phyloP scores from a whole-genome alignment of 768 basidiomycete genomes.

The Neoboletus subvelutipes region DNA sequence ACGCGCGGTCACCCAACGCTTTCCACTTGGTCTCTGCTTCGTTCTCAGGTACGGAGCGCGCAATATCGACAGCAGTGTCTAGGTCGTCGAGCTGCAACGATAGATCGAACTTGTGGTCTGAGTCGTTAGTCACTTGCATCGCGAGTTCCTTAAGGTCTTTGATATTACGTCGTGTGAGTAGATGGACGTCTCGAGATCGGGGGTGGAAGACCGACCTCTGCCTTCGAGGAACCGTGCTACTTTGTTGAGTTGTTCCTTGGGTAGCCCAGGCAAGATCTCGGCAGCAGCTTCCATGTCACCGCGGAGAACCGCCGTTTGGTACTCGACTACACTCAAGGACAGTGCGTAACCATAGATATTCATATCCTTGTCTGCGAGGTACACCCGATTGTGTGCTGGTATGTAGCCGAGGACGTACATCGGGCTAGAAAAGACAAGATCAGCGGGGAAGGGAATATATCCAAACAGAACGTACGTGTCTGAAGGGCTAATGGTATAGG shows the following conservation, averaged over 20 bases:
- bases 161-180: constrained; percentile 5
- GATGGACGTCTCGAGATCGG: not conserved
- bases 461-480: constrained; percentile 76
- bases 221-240: constrained; percentile 93
- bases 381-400: constrained; percentile 90
- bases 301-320: constrained; percentile 91
- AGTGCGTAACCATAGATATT: constrained; percentile 79
- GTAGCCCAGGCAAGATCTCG: constrained; percentile 81
- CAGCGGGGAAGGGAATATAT: not conserved
- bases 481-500: constrained; percentile 92
- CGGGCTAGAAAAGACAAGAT: constrained; percentile 45
- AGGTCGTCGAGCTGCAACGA: constrained; percentile 90
- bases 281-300: constrained; percentile 84
- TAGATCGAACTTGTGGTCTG: constrained; percentile 95
- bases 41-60: constrained; percentile 62
- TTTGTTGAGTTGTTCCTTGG: constrained; percentile 86
- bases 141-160: constrained; percentile 96
- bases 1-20: constrained; percentile 87
- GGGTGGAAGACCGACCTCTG: constrained; percentile 52
- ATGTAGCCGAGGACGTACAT: constrained; percentile 95
- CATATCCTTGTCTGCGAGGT: constrained; percentile 93
- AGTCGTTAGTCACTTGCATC: constrained; percentile 81
- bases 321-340: constrained; percentile 88
- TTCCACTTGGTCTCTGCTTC: constrained; percentile 91
- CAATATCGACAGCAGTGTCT: constrained; percentile 80